Base-by-base conservation (phyloP, 495 filamentous ascomycete genomes). In the Penicillium arizonense region DNA sequence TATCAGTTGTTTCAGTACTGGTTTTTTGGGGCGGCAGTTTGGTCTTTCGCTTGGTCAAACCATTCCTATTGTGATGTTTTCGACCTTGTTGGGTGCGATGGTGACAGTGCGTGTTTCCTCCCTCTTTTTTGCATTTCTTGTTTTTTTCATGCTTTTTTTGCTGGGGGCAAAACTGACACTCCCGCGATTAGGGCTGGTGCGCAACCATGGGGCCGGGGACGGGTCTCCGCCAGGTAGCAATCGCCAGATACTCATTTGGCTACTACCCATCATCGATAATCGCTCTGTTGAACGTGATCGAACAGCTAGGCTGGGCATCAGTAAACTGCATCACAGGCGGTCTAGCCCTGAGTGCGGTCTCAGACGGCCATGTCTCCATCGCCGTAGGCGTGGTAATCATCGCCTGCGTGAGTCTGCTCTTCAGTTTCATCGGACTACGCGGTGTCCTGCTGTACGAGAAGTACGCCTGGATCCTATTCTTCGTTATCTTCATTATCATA, bases 181-280 rank as follows among this genome's bases (percentile, higher is more conserved):
- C 14, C 30, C 13, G 20, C 28, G 16, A 40, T 35, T 57, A 67
- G 63, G 60, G 63, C 24, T 69, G 57, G 55, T 80, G 73, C 42
- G 68, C 68, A 14, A 66, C 62, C 7, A 65, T 97, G 90, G 26
- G 85, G 74, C 91, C 92, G 87, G 62, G 87, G 85, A 47, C 87
- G 81, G 24, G 92, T 84, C 64, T 93, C 82, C 35, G 93, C 86
- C 50, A 97, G 65, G 67, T 97, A 84, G 24, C 88, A 87, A 70
- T 97, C 87, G 63, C 60, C 13, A 39, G 68, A 48, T 70, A 66
- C 50, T 66, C 64, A 3, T 53, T 72, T n/a, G 68, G 68, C 11
- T 70, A 56, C 49, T 72, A 64, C 28, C 66, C 64, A 0, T 63
- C 64, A 13, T 65, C 63, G 8, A 50, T 72, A 20, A 61, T 64